Percentiles rank a stretch among this genome's conserved stretches.
Evolutionary conservation across 139 green algal species (phyloP).

Genomic region (Auxenochlorella pyrenoidosa): DNA sequence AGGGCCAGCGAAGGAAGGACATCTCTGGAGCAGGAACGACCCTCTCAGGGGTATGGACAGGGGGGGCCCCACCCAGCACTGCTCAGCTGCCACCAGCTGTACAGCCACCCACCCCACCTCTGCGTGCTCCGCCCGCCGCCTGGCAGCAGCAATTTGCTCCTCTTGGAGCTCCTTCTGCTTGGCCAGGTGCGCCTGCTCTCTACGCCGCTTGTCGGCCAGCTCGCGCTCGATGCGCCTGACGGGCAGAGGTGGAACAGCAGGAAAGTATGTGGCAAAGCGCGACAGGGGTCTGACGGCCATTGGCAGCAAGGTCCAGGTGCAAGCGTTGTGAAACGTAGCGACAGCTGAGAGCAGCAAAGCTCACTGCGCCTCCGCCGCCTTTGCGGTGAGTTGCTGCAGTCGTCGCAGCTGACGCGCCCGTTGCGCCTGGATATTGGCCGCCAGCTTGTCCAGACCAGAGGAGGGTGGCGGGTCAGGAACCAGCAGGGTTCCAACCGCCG

Average conservation of each 20-base stretch:
- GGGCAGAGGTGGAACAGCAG: too few species aligned
- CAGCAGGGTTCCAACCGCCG: not conserved
- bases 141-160: not conserved
- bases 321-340: too few species aligned
- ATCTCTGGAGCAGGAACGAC: too few species aligned
- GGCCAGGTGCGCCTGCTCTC: not conserved
- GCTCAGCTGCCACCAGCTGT: not conserved
- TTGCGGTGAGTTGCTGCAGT: not conserved
- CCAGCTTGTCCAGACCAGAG: constrained; percentile 17
- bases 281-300: too few species aligned
- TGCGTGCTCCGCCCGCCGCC: not conserved
- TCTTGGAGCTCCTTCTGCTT: not conserved
- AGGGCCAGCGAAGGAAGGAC: too few species aligned
- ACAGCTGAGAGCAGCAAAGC: not conserved
- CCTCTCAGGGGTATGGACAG: too few species aligned
- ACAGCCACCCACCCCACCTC: not conserved
- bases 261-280: too few species aligned
- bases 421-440: constrained; percentile 1
- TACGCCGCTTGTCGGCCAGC: not conserved
- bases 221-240: not conserved
- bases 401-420: not conserved
- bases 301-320: too few species aligned
- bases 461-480: not conserved
- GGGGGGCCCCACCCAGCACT: too few species aligned
- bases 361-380: not conserved